Evolutionary conservation across 164 flowering plant genomes (phyloP), one percentile per base, ranked within the genome.

Genomic region (Houttuynia cordata): DNA sequence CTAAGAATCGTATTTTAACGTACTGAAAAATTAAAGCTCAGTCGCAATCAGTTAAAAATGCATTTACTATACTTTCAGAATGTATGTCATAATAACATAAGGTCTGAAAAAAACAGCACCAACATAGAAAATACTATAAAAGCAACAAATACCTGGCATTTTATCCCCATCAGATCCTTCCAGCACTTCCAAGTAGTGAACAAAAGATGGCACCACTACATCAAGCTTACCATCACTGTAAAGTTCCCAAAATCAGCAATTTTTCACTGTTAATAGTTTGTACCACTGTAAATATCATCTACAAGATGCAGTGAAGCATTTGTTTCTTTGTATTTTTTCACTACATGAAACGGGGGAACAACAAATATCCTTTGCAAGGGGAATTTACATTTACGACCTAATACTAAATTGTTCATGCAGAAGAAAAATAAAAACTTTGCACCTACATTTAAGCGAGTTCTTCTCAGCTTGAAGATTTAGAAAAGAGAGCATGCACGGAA

Each of bases 91-190:
- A 30, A 6, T n/a, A 30, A 2, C 37, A 30, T 30, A 2, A 30
- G 6, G 6, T 2, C 37, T 6, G 2, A 2, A 22, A n/a, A 52
- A 52, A 52, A n/a, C 10, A 19, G 10, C 56, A 18, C 10, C 22
- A 0, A 0, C 22, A 53, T 53, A 53, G 22, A 18, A 53, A 53
- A 10, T 39, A 25, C 22, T 30, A 51, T 0, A 22, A n/a, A 34
- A 12, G 10, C 18, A n/a, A 18, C 37, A 30, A 2, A 15, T 24
- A 91, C 99, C 97, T 64, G 99, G 87, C 85, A 87, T 70, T 74
- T 91, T 94, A 70, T 91, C 99, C 58, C 99, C 99, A 79, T 94
- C 99, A 21, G 96, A 76, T 37, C 99, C 97, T 75, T 94, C 99
- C n/a, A 94, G 72, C 55, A 91, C 96, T 75, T 94, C 99, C 73